A percentile compares a stretch with the other conserved stretches of the same genome.
These are phyloP conservation scores for Fusarium agapanthi DNA, from an alignment of 2,329 filamentous ascomycete species.

Conservation along the genomic window DNA sequence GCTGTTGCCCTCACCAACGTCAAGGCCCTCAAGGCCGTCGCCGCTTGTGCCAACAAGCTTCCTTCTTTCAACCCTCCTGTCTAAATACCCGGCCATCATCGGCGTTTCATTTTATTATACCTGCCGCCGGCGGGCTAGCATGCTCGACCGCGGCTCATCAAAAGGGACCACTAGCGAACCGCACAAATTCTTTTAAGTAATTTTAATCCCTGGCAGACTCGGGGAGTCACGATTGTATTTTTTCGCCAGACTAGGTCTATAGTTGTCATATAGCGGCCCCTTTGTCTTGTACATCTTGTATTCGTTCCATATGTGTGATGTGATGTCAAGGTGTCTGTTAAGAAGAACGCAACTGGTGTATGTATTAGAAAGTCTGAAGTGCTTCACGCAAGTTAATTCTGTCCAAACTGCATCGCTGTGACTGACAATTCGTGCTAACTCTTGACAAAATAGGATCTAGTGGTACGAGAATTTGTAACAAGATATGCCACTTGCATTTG, in stretches of 20 bases:
- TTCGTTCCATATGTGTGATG: background rate
- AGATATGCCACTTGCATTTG: background rate
- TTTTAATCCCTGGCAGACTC: constrained; percentile 38
- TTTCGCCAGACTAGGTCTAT: constrained; percentile 38
- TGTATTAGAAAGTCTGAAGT: background rate
- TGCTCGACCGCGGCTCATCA: constrained; percentile 1
- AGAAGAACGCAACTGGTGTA: background rate
- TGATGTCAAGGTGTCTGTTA: background rate
- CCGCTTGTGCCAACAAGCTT: constrained; percentile 28
- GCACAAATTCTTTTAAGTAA: constrained; percentile 37
- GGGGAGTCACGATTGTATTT: constrained; percentile 31
- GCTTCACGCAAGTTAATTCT: background rate
- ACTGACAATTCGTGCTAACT: background rate
- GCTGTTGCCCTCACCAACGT: constrained; percentile 26
- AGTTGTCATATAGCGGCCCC: constrained; percentile 33
- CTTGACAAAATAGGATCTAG: background rate
- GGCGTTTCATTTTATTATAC: constrained; percentile 17
- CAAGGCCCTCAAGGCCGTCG: constrained; percentile 32
- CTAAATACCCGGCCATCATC: constrained; percentile 17
- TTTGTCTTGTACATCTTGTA: constrained; percentile 7
- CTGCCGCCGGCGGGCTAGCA: background rate
- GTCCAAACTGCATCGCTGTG: background rate
- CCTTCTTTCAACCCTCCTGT: constrained; percentile 28
- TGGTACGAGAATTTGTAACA: background rate
- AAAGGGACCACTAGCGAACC: constrained; percentile 35